Conservation (phyloP, 1,284 basidiomycete species). For the Lignosus rhinocerotis region DNA sequence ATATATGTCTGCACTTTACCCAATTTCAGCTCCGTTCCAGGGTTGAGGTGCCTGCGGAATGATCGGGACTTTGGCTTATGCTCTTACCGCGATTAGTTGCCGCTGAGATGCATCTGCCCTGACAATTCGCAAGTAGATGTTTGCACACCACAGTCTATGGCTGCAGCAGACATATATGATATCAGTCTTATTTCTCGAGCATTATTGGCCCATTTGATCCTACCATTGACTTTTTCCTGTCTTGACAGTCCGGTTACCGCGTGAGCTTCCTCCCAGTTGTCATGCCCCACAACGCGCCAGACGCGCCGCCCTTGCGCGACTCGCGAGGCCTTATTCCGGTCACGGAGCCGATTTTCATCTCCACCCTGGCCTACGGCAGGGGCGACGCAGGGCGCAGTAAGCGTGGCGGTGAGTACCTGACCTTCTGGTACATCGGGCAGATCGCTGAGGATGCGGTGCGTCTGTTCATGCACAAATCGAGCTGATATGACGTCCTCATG, state of each 20-base stretch:
- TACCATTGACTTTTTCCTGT: background rate
- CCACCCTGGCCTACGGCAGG: constrained; percentile 32
- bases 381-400: constrained; percentile 7
- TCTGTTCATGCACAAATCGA: constrained; percentile 1
- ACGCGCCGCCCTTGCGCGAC: constrained; percentile 31
- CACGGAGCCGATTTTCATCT: constrained; percentile 51
- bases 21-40: too few relatives aligned
- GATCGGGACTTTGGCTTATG: too few relatives aligned
- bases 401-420: constrained; percentile 49
- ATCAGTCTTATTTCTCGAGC: background rate
- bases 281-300: constrained; percentile 41
- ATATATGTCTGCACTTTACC: too few relatives aligned
- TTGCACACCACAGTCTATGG: too few relatives aligned
- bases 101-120: too few relatives aligned
- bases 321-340: constrained; percentile 24
- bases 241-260: constrained; percentile 52
- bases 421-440: constrained; percentile 53
- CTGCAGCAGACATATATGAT: too few relatives aligned
- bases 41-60: too few relatives aligned
- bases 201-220: background rate
- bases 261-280: constrained; percentile 49
- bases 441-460: constrained; percentile 54
- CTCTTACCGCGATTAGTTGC: too few relatives aligned
- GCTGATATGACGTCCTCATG: too few relatives aligned
- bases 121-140: too few relatives aligned